These are phyloP conservation scores for Pyronema domesticum DNA, from an alignment of 495 filamentous ascomycete genomes.

Conservation along the genomic window DNA sequence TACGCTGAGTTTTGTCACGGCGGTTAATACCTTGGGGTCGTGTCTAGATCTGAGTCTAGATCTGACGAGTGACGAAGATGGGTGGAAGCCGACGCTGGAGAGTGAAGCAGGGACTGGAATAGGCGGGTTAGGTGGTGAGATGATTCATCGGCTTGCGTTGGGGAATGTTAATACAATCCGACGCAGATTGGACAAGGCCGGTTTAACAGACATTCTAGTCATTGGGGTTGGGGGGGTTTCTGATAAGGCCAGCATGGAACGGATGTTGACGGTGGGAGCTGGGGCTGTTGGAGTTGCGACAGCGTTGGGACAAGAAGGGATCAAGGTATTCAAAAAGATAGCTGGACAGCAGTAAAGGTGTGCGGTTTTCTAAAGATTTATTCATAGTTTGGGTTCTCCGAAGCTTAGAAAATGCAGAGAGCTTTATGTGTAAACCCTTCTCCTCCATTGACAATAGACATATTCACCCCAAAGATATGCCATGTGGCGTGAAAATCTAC, in stretches of 20 bases:
- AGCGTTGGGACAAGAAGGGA: constrained; percentile 41
- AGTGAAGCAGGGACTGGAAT: constrained; percentile 35
- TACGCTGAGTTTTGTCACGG: constrained; percentile 43
- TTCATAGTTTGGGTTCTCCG: too few relatives aligned
- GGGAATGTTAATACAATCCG: constrained; percentile 50
- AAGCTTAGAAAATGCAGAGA: too few relatives aligned
- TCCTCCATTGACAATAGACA: too few relatives aligned
- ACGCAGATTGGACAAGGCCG: constrained; percentile 33
- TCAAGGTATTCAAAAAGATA: constrained; percentile 33
- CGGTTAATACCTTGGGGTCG: constrained; percentile 53
- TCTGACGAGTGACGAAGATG: constrained; percentile 2
- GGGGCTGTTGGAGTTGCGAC: constrained; percentile 45
- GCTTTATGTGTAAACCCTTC: too few relatives aligned
- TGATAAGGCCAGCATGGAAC: constrained; percentile 37
- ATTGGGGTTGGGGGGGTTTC: constrained; percentile 52
- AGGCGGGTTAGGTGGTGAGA: constrained; percentile 48
- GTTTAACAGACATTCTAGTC: constrained; percentile 32
- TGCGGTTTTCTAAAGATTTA: too few relatives aligned
- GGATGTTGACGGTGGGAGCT: constrained; percentile 49
- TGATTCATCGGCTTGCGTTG: constrained; percentile 53
- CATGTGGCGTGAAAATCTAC: too few relatives aligned
- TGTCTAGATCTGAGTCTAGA: constrained; percentile 35
- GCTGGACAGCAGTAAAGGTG: too few relatives aligned
- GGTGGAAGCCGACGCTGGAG: constrained; percentile 21
- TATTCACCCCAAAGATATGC: too few relatives aligned